Base-by-base conservation (phyloP, 1,284 basidiomycete species). In the Ganoderma resinaceum region DNA sequence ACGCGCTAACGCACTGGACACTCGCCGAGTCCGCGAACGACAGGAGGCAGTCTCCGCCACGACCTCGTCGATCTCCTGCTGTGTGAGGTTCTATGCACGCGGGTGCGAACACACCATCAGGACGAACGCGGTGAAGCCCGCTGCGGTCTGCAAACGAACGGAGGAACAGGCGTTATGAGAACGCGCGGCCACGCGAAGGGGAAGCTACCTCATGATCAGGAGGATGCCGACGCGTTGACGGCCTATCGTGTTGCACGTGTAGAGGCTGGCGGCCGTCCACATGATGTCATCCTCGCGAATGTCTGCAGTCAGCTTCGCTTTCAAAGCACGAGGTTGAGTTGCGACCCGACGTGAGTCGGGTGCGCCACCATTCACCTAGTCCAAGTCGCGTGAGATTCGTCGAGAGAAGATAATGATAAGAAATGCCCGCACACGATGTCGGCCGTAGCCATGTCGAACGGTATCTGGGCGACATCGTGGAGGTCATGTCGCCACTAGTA, bases 51-150 rank as follows among this genome's bases (percentile, higher is more conserved):
- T 75, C 75, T 37, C 53, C 60, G 52, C 78, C 11, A 79, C 76
- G 14, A 78, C 76, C 33, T 63, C 58, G 66, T 81, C 80, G 40
- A 81, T 74, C 71, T 82, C 81, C 53, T 72, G 74, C 52, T 78
- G 79, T 3, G 79, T 77, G 12, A 12, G 63, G 74, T 77, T 53
- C 52, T 53, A 29, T 5, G 16, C 52, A 1, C 16, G 12, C 12
- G 52, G 52, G 14, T 53, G 26, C 14, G 18, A 14, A 23, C 52
- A 53, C 52, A 53, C 31, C 52, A 53, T 14, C 26, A 53, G 11
- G 29, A 53, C 16, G 16, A 53, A 29, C 29, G 29, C 16, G 1
- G 29, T 53, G 29, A 53, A 29, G 3, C 52, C 52, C 7, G 29
- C 52, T 5, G 31, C 31, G 7, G 52, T 53, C 52, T 53, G 7